phyloP scores from a whole-genome alignment of 805 yeast genomes.

The Wickerhamiella allomyrinae region DNA sequence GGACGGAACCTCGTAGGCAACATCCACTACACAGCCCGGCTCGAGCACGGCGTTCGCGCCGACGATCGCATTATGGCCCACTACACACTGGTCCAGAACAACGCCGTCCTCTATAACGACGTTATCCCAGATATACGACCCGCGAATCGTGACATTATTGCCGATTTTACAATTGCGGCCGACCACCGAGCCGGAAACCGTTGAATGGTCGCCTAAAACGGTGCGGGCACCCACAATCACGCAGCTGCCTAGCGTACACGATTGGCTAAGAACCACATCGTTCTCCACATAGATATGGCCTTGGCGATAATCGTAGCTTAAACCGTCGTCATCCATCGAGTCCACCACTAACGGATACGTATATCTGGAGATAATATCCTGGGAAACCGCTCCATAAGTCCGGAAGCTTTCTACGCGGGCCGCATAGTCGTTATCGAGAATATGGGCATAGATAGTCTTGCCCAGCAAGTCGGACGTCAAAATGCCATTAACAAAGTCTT shows the following conservation, averaged over 20 bases:
- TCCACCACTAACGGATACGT: slow-evolving; percentile 87
- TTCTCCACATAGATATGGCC: slow-evolving; percentile 83
- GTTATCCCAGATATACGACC: slow-evolving; percentile 82
- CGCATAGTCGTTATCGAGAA: slow-evolving; percentile 68
- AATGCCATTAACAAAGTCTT: slow-evolving; percentile 83
- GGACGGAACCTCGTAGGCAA: slow-evolving; percentile 50
- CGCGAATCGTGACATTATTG: slow-evolving; percentile 49
- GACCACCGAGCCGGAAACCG: slow-evolving; percentile 71
- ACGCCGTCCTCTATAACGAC: slow-evolving; percentile 55
- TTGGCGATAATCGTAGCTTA: slow-evolving; percentile 64
- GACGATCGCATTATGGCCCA: slow-evolving; percentile 52
- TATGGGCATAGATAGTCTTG: slow-evolving; percentile 79
- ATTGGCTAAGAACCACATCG: slow-evolving; percentile 79
- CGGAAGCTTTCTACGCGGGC: slow-evolving; percentile 93
- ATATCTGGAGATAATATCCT: slow-evolving; percentile 84
- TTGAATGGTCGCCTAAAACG: slow-evolving; percentile 65
- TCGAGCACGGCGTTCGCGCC: slow-evolving; percentile 37
- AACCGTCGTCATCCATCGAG: slow-evolving; percentile 45
- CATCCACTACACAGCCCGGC: slow-evolving; percentile 72
- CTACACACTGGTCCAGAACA: slow-evolving; percentile 44
- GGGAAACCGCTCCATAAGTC: slow-evolving; percentile 81
- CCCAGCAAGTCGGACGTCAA: slow-evolving; percentile 79
- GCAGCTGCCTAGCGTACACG: slow-evolving; percentile 33
- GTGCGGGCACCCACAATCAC: slow-evolving; percentile 50
- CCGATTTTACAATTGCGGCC: slow-evolving; percentile 85